These are phyloP conservation scores for Sanguinoderma infundibulare DNA, from an alignment of 1,284 basidiomycete species.

Conservation along the genomic window DNA sequence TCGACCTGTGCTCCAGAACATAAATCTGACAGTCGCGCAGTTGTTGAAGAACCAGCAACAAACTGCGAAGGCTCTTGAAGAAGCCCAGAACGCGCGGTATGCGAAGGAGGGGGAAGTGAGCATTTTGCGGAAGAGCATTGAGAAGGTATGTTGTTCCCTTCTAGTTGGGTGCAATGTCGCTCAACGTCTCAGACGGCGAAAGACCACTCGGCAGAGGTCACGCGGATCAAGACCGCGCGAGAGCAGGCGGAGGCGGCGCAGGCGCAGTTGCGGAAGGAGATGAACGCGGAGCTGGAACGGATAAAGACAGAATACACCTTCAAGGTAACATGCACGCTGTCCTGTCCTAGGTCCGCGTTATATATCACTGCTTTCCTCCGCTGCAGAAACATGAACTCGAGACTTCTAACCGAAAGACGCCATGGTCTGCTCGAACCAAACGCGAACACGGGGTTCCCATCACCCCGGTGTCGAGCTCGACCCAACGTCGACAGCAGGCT, in stretches of 20 bases:
- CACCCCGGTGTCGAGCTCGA: conserved; percentile 43
- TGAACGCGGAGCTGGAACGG: conserved; percentile 71
- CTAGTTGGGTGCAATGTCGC: neutral
- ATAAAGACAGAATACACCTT: conserved; percentile 71
- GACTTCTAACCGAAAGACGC: conserved; percentile 54
- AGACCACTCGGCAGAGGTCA: conserved; percentile 61
- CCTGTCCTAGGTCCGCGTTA: neutral
- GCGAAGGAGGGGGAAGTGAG: conserved; percentile 67
- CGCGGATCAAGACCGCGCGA: conserved; percentile 60
- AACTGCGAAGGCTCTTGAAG: conserved; percentile 48
- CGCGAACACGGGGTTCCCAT: conserved; percentile 37
- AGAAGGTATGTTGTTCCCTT: conserved; percentile 48
- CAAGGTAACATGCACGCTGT: conserved; percentile 48
- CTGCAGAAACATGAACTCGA: conserved; percentile 76
- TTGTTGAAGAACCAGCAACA: conserved; percentile 51
- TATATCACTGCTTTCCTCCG: conserved; percentile 11
- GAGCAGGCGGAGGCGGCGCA: conserved; percentile 63
- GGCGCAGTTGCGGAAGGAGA: conserved; percentile 55
- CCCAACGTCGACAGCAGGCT: conserved; percentile 45
- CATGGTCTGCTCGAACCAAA: conserved; percentile 47
- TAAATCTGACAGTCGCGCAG: conserved; percentile 36
- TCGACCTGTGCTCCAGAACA: neutral
- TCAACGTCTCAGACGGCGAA: conserved; percentile 50
- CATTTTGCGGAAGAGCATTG: conserved; percentile 58
- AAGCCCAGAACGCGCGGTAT: conserved; percentile 50